phyloP scores from a whole-genome alignment of 192 early-diverging fungal species.

The Kickxella alabastrina region DNA sequence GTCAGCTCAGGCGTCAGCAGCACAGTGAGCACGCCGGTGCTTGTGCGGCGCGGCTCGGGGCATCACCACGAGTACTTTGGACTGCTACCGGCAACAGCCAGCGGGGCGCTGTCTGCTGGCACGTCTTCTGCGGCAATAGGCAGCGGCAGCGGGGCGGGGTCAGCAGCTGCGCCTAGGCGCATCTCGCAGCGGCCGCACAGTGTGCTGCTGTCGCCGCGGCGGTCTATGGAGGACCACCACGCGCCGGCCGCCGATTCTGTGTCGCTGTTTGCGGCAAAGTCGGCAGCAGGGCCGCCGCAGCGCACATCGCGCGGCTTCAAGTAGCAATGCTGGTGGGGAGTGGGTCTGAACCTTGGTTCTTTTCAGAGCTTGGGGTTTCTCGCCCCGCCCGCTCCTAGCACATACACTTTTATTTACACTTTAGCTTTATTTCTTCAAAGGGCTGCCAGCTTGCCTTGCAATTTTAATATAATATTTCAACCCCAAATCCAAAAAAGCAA shows the following conservation, averaged over 20 bases:
- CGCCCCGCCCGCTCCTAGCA: too few species aligned
- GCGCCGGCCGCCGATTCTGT: constrained; percentile 1
- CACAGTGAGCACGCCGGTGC: constrained; percentile 32
- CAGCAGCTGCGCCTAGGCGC: constrained; percentile 30
- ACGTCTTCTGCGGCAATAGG: not conserved
- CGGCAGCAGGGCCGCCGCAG: constrained; percentile 14
- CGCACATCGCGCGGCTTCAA: constrained; percentile 28
- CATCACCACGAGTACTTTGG: constrained; percentile 44
- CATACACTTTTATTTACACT: too few species aligned
- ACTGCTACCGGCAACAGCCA: constrained; percentile 9
- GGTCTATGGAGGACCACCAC: constrained; percentile 51
- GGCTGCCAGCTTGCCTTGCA: too few species aligned
- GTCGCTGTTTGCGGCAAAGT: constrained; percentile 35
- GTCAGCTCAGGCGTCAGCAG: constrained; percentile 49
- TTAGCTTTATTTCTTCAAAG: too few species aligned
- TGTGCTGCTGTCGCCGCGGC: constrained; percentile 48
- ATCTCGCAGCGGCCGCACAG: constrained; percentile 43
- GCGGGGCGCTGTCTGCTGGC: not conserved
- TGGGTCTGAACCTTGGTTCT: too few species aligned
- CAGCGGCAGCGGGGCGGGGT: not conserved
- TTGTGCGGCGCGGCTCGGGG: constrained; percentile 27
- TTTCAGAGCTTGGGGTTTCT: too few species aligned
- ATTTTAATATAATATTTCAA: not conserved
- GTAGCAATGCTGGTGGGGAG: too few species aligned
- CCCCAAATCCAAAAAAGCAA: too few species aligned